phyloP scores from a whole-genome alignment of 352 stramenopile genomes.

The Phytophthora lateralis region DNA sequence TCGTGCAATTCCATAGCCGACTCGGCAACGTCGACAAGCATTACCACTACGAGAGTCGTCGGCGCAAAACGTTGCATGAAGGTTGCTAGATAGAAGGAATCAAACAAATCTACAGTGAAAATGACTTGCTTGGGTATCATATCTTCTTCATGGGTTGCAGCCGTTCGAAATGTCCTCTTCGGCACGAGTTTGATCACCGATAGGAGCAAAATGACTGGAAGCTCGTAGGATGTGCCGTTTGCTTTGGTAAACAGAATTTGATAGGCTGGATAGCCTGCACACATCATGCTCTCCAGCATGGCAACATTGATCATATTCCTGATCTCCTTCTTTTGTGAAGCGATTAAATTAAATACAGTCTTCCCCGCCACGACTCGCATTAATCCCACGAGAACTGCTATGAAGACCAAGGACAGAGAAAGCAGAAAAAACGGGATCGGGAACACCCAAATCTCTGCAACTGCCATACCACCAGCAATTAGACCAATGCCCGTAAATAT shows the following conservation, averaged over 20 bases:
- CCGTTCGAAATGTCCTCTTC: constrained; percentile 1
- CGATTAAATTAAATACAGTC: not conserved
- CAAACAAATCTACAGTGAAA: constrained; percentile 22
- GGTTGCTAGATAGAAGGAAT: constrained; percentile 7
- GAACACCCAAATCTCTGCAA: constrained; percentile 12
- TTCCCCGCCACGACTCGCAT: not conserved
- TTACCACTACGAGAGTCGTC: not conserved
- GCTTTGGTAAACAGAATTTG: constrained; percentile 6
- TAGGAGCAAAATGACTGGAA: constrained; percentile 7
- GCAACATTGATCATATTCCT: not conserved
- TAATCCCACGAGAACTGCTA: not conserved
- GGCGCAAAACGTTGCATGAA: constrained; percentile 3
- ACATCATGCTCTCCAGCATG: constrained; percentile 2
- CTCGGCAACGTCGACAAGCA: constrained; percentile 10
- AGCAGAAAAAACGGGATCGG: constrained; percentile 17
- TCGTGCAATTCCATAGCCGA: constrained; percentile 8
- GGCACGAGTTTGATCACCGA: constrained; percentile 5
- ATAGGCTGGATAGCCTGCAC: constrained; percentile 6
- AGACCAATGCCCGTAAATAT: not conserved
- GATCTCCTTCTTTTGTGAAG: not conserved
- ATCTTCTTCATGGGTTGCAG: constrained; percentile 14
- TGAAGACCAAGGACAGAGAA: not conserved
- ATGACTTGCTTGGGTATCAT: constrained; percentile 14
- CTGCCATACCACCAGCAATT: not conserved
- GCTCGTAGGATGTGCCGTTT: constrained; percentile 8